Conservation (phyloP, 164 flowering plant species). For the Liriodendron chinense region DNA sequence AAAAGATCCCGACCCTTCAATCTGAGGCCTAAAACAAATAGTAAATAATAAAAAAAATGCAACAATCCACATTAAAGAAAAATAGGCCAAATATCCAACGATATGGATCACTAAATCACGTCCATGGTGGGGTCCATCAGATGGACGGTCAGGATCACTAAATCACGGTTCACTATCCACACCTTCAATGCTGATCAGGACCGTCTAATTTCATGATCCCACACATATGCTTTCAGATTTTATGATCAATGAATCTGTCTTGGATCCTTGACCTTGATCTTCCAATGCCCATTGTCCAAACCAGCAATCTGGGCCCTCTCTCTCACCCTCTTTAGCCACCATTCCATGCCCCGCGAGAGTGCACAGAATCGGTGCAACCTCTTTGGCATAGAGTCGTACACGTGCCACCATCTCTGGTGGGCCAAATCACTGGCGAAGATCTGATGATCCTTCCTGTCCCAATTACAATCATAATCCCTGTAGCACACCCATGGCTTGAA, state of each 20-base stretch:
- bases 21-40: too few relatives aligned
- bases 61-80: too few relatives aligned
- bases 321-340: constrained; percentile 34
- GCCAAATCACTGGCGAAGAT: constrained; percentile 62
- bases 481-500: constrained; percentile 89
- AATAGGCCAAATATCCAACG: too few relatives aligned
- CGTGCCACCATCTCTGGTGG: constrained; percentile 66
- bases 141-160: too few relatives aligned
- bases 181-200: too few relatives aligned
- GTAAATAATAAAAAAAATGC: too few relatives aligned
- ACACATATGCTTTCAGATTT: neutral
- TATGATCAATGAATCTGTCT: constrained; percentile 25
- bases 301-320: constrained; percentile 27
- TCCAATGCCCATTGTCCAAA: constrained; percentile 57
- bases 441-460: constrained; percentile 44
- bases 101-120: too few relatives aligned
- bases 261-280: constrained; percentile 48
- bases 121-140: too few relatives aligned
- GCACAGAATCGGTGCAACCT: constrained; percentile 42
- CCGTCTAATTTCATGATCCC: neutral
- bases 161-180: too few relatives aligned
- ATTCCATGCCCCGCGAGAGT: constrained; percentile 31
- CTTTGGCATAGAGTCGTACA: constrained; percentile 53
- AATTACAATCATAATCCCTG: constrained; percentile 81
- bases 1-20: too few relatives aligned